Evolutionary conservation across 2,329 filamentous ascomycete species (phyloP), one percentile per base, ranked within the genome.

Genomic region (Claviceps arundinis): DNA sequence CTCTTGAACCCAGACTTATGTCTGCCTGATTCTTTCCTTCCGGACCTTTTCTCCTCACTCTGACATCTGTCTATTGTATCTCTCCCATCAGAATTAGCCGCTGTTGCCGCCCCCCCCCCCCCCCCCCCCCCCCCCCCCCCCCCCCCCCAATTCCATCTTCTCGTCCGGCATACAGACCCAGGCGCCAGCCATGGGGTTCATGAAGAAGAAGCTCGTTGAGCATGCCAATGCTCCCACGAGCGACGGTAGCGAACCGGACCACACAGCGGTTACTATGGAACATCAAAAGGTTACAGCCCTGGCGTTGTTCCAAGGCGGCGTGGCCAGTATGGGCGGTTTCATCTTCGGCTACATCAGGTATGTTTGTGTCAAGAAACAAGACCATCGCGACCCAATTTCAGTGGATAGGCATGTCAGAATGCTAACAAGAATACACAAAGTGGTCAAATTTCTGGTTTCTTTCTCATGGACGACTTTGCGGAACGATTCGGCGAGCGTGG

Each of bases 371-470:
- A 34, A 1, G 30, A 9, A 34, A 11, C 9, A 34, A 34, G 30
- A 34, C 9, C 30, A 34, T 34, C 3, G 9, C 8, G 9, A 34
- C 30, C 9, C 30, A 34, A 34, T 34, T 4, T 11, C 9, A 5
- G 19, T 14, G 22, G 2, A 5, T 8, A n/a, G 14, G 19, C 30
- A 19, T 43, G 11, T 8, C 9, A 2, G 9, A 17, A 9, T 37
- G 30, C 30, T 37, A 37, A 47, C 17, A 22, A 30, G 7, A 19
- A 24, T 16, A 34, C 30, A 34, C 8, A 34, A 11, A 78, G 74
- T 61, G 78, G 79, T 66, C 77, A 81, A 58, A 78, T 80, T 43
- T 78, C 72, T 5, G 80, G 81, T 50, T 83, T 81, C 65, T 76
- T 84, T 57, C 65, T 72, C 52, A 83, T 83, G 79, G 47, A 64